These are phyloP conservation scores for Cladobotryum mycophilum DNA, from an alignment of 2,329 filamentous ascomycete genomes.

Conservation along the genomic window DNA sequence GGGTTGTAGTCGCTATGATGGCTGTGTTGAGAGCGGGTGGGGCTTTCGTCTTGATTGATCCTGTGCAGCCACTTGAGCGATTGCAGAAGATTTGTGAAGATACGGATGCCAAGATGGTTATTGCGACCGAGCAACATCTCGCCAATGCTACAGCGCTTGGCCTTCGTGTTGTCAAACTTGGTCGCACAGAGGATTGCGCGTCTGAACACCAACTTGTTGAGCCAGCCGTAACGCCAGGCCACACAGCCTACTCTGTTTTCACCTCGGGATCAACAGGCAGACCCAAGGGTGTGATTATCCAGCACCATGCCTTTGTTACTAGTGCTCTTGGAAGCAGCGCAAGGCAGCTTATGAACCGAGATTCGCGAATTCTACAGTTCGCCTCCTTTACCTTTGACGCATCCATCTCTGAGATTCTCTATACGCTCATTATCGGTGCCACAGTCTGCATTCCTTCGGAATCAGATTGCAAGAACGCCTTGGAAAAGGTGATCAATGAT, in stretches of 20 bases:
- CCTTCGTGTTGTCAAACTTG: too few species aligned
- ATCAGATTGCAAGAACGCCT: slow-evolving; percentile 2
- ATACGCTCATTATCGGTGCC: slow-evolving; percentile 1
- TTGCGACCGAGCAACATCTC: too few species aligned
- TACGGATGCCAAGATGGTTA: too few species aligned
- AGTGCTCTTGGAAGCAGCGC: neutral
- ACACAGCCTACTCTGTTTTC: slow-evolving; percentile 6
- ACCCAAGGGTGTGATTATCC: slow-evolving; percentile 6
- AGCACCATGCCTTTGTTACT: slow-evolving; percentile 1
- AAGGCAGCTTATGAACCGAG: neutral
- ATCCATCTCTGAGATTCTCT: slow-evolving; percentile 9
- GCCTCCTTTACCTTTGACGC: slow-evolving; percentile 14
- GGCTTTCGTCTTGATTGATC: too few species aligned
- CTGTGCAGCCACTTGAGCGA: too few species aligned
- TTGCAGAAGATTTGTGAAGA: too few species aligned
- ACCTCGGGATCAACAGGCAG: slow-evolving; percentile 8
- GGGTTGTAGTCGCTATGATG: too few species aligned
- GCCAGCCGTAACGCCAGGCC: too few species aligned
- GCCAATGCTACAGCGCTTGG: too few species aligned
- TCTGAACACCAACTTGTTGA: too few species aligned
- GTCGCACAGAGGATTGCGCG: too few species aligned
- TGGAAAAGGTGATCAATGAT: neutral
- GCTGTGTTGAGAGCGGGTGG: too few species aligned
- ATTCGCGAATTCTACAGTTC: slow-evolving; percentile 11
- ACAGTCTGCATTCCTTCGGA: slow-evolving; percentile 14